phyloP scores from a whole-genome alignment of 768 basidiomycete genomes.

The Pleurotus citrinopileatus region DNA sequence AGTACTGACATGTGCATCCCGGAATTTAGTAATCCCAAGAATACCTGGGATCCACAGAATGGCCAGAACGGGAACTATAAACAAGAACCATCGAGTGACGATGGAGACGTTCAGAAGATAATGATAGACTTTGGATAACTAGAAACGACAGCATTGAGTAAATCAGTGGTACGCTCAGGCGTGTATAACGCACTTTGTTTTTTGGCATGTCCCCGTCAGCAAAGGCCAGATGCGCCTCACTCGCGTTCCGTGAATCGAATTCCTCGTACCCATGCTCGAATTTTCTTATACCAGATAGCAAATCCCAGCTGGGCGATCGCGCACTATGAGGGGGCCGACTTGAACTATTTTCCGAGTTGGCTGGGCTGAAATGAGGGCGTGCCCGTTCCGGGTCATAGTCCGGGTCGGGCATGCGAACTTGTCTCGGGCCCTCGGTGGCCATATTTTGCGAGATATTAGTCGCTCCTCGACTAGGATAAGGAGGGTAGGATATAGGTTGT shows the following conservation, averaged over 20 bases:
- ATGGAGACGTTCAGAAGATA: slow-evolving; percentile 76
- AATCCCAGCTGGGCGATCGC: slow-evolving; percentile 46
- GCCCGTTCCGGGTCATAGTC: slow-evolving; percentile 23
- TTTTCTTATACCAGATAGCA: slow-evolving; percentile 46
- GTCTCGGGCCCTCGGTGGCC: not conserved
- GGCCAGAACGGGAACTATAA: slow-evolving; percentile 71
- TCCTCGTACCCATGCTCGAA: slow-evolving; percentile 55
- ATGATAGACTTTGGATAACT: slow-evolving; percentile 66
- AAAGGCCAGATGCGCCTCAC: slow-evolving; percentile 47
- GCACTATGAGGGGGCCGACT: slow-evolving; percentile 13
- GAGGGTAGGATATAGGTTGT: slow-evolving; percentile 4
- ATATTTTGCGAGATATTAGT: not conserved
- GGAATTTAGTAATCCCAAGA: slow-evolving; percentile 49
- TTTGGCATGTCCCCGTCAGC: slow-evolving; percentile 63
- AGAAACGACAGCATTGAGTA: not conserved
- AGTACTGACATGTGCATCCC: slow-evolving; percentile 48
- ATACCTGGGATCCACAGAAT: slow-evolving; percentile 77
- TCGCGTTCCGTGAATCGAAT: slow-evolving; percentile 54
- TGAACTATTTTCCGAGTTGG: not conserved
- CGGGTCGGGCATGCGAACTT: slow-evolving; percentile 1
- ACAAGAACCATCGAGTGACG: slow-evolving; percentile 75
- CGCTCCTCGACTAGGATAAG: not conserved
- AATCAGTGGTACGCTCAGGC: not conserved
- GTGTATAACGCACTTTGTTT: slow-evolving; percentile 39
- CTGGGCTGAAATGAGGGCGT: slow-evolving; percentile 7